A percentile compares a stretch with the other conserved stretches of the same genome.
Evolutionary conservation across 306 rosid genomes (phyloP).

Genomic region (Cicer chorassanicum): DNA sequence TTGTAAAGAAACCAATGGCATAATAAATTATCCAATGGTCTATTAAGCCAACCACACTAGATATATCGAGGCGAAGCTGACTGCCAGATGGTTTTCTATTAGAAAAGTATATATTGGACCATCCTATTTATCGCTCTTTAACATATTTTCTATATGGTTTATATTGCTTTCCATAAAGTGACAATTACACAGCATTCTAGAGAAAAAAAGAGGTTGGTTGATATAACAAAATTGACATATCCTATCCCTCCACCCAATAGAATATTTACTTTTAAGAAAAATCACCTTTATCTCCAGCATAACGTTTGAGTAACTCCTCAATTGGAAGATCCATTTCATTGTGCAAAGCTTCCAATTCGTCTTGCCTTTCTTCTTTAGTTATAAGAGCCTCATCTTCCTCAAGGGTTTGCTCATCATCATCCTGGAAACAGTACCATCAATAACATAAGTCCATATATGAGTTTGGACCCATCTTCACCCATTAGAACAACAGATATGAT

Average conservation of each 20-base stretch:
- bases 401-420: slow-evolving; percentile 87
- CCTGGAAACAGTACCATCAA: slow-evolving; percentile 69
- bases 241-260: slow-evolving; percentile 22
- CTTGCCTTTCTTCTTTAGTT: slow-evolving; percentile 80
- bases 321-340: slow-evolving; percentile 92
- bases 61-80: slow-evolving; percentile 11
- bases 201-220: background rate
- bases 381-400: slow-evolving; percentile 91
- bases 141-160: slow-evolving; percentile 4
- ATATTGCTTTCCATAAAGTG: slow-evolving; percentile 28
- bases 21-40: slow-evolving; percentile 42
- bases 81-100: slow-evolving; percentile 10
- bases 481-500: slow-evolving; percentile 43
- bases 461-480: slow-evolving; percentile 32
- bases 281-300: slow-evolving; percentile 64
- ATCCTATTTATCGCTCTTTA: slow-evolving; percentile 14
- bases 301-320: slow-evolving; percentile 86
- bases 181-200: slow-evolving; percentile 17
- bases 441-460: slow-evolving; percentile 36
- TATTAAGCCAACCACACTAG: slow-evolving; percentile 33
- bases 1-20: slow-evolving; percentile 38
- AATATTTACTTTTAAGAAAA: slow-evolving; percentile 4
- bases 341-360: slow-evolving; percentile 84
- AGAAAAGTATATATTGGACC: slow-evolving; percentile 32
- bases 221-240: slow-evolving; percentile 42